These are phyloP conservation scores for Monosporozyma servazzii DNA, from an alignment of 805 yeast species.

Conservation along the genomic window DNA sequence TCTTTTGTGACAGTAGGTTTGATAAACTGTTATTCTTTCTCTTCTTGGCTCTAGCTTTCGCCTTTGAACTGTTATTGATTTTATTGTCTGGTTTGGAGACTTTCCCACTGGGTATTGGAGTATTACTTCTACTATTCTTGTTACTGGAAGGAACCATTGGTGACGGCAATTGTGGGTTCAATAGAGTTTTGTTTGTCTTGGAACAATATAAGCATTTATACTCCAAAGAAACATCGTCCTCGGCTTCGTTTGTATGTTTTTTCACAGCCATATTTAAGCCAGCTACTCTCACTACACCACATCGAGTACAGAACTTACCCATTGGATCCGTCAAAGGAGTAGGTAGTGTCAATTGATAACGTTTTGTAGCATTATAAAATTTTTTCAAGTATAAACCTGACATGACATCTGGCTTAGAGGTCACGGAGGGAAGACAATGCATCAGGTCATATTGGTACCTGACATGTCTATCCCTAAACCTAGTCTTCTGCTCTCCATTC, in stretches of 20 bases:
- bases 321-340: slow-evolving; percentile 12
- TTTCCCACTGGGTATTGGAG: neutral
- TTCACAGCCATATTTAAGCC: slow-evolving; percentile 15
- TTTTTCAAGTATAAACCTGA: slow-evolving; percentile 26
- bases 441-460: slow-evolving; percentile 23
- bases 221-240: neutral
- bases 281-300: slow-evolving; percentile 27
- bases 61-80: slow-evolving; percentile 11
- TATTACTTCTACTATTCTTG: neutral
- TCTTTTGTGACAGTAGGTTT: slow-evolving; percentile 35
- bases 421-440: slow-evolving; percentile 18
- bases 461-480: slow-evolving; percentile 19
- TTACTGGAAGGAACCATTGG: neutral
- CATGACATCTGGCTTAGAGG: slow-evolving; percentile 13
- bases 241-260: slow-evolving; percentile 10
- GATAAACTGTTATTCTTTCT: slow-evolving; percentile 38
- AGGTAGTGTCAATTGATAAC: slow-evolving; percentile 23
- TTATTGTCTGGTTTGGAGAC: neutral
- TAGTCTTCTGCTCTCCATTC: slow-evolving; percentile 21
- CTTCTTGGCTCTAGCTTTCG: slow-evolving; percentile 38
- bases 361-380: slow-evolving; percentile 23
- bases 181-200: slow-evolving; percentile 9
- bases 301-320: slow-evolving; percentile 24
- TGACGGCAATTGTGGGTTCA: slow-evolving; percentile 1
- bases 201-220: slow-evolving; percentile 27